Conservation (phyloP, 1,284 basidiomycete genomes). For the Polyporus tsugae region DNA sequence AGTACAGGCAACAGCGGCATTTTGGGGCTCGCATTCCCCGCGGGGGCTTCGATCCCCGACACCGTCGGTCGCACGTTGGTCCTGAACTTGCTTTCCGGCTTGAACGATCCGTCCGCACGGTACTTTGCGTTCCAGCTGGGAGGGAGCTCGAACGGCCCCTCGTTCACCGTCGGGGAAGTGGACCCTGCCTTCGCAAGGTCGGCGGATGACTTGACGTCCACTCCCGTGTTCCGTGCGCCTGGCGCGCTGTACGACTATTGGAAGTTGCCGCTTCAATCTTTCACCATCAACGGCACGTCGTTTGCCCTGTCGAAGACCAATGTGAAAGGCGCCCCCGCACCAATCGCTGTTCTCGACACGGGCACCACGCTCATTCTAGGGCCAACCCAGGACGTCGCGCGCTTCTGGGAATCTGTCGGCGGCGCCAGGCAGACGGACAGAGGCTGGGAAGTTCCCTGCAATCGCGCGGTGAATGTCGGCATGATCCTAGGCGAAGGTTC, state of each 20-base stretch:
- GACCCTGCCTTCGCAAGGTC: constrained; percentile 51
- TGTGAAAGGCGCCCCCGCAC: constrained; percentile 50
- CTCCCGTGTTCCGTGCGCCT: constrained; percentile 51
- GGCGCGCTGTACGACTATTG: constrained; percentile 58
- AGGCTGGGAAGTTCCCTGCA: constrained; percentile 62
- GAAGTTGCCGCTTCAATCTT: constrained; percentile 58
- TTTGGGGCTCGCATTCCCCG: constrained; percentile 61
- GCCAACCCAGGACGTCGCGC: constrained; percentile 56
- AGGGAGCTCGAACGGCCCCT: constrained; percentile 49
- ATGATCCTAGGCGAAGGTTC: constrained; percentile 55
- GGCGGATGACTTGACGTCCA: constrained; percentile 47
- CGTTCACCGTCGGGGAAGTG: constrained; percentile 60
- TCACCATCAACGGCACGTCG: constrained; percentile 53
- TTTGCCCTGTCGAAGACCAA: constrained; percentile 56
- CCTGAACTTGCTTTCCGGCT: constrained; percentile 56
- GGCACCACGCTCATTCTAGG: constrained; percentile 67
- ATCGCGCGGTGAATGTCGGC: constrained; percentile 54
- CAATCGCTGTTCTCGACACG: constrained; percentile 64
- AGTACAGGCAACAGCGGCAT: constrained; percentile 64
- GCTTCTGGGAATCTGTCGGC: constrained; percentile 58
- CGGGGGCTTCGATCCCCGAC: constrained; percentile 55
- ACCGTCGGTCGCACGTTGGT: constrained; percentile 55
- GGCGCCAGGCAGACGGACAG: constrained; percentile 49
- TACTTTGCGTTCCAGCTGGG: constrained; percentile 64
- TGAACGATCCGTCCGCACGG: constrained; percentile 48